Base-by-base conservation (phyloP, 1,284 basidiomycete genomes). In the Boletus calvinii region DNA sequence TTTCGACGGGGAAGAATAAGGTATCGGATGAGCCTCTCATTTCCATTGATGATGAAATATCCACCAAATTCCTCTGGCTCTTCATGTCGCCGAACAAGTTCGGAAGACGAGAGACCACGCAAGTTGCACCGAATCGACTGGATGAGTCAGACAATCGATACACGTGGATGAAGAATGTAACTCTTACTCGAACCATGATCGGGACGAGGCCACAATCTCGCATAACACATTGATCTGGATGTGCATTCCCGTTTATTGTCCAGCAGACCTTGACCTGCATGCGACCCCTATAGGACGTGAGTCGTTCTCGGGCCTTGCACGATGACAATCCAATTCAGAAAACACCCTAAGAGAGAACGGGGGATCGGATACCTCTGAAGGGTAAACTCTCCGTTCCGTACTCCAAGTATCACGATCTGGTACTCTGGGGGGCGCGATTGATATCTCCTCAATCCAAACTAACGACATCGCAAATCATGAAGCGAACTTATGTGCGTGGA, bases 21-120 rank as follows among this genome's bases (percentile, higher is more conserved):
- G 74, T 95, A 98, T 54, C 97, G 94, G 64, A 99, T 94, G 60
- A 99, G 83, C 74, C 95, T 93, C 75, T 99, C 97, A 75, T 98
- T 99, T 57, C 97, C 97, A 71, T 99, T 99, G 70, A 99, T 89
- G 64, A 99, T 83, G 68, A 99, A 99, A 76, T 99, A 99, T 26
- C 96, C 97, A 42, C 97, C 97, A 68, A 98, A 97, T 70, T 99
- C 97, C 73, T 96, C 94, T 3, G 97, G 87, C 68, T 99, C 97
- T 77, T 99, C 97, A 67, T 96, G 90, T 61, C 87, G 87, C 53
- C 78, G 76, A 42, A 99, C 93, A 47, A 99, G 87, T 53, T 94
- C 89, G 9, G 87, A 80, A 5, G 96, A 92, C 3, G 92, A 84
- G 74, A 98, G 81, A 38, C 81, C 82, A 39, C 88, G 86, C 24